Percentiles rank a stretch among this genome's conserved stretches.
Conservation (phyloP, 2,329 filamentous ascomycete species). For the Aspergillus texensis region DNA sequence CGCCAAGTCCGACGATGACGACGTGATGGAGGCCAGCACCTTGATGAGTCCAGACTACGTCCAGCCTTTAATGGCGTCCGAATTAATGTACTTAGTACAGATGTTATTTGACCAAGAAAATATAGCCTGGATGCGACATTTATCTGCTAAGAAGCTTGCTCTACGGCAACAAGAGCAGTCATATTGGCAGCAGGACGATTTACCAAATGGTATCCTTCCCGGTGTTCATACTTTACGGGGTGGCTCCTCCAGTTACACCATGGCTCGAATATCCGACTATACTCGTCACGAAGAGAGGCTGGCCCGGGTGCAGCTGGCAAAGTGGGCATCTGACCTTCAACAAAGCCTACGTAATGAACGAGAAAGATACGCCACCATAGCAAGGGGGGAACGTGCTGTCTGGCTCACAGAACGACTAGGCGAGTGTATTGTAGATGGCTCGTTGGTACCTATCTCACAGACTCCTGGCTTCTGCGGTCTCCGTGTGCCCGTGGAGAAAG, state of each 20-base stretch:
- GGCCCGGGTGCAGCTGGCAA: slow-evolving; percentile 71
- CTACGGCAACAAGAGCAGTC: slow-evolving; percentile 61
- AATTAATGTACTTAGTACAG: slow-evolving; percentile 70
- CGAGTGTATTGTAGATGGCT: slow-evolving; percentile 69
- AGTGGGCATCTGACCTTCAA: slow-evolving; percentile 82
- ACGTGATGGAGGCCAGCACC: slow-evolving; percentile 88
- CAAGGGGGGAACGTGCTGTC: slow-evolving; percentile 64
- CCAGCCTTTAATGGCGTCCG: slow-evolving; percentile 75
- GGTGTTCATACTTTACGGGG: slow-evolving; percentile 31
- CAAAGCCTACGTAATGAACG: slow-evolving; percentile 73
- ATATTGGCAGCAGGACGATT: slow-evolving; percentile 8
- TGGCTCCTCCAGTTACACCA: slow-evolving; percentile 54
- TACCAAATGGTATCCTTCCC: slow-evolving; percentile 24
- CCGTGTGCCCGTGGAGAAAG: slow-evolving; percentile 28
- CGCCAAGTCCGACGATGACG: slow-evolving; percentile 68
- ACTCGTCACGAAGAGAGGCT: slow-evolving; percentile 63
- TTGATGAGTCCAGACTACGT: slow-evolving; percentile 92
- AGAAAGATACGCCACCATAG: slow-evolving; percentile 66
- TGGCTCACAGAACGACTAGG: slow-evolving; percentile 70
- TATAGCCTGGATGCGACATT: slow-evolving; percentile 78
- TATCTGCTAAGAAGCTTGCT: slow-evolving; percentile 79
- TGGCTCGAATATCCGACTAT: slow-evolving; percentile 64
- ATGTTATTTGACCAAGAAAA: slow-evolving; percentile 77
- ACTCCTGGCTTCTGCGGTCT: slow-evolving; percentile 34
- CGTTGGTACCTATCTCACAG: slow-evolving; percentile 56